Evolutionary conservation across 768 basidiomycete genomes (phyloP).

Genomic region (Omphalotus guepiniiformis): DNA sequence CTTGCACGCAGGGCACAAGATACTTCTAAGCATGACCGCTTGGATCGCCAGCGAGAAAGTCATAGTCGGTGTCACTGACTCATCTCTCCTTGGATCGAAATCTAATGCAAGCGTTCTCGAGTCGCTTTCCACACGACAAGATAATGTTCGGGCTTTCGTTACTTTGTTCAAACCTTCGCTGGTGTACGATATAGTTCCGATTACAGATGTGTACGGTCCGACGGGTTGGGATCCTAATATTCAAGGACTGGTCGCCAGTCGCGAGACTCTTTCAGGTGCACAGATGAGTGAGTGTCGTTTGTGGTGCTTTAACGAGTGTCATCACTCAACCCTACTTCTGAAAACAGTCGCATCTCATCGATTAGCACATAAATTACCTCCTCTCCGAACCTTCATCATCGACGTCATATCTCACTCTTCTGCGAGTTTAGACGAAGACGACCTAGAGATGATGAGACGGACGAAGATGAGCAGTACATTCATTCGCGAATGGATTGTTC

Average conservation of each 20-base stretch:
- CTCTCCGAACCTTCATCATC: constrained; percentile 71
- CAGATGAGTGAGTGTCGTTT: constrained; percentile 53
- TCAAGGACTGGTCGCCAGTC: constrained; percentile 89
- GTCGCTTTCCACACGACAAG: constrained; percentile 50
- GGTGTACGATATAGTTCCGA: constrained; percentile 62
- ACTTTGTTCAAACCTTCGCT: constrained; percentile 63
- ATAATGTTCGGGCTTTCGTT: constrained; percentile 64
- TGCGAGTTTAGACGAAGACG: constrained; percentile 55
- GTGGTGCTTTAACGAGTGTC: not conserved
- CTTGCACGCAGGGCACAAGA: constrained; percentile 95
- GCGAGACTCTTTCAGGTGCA: constrained; percentile 80
- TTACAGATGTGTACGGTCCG: constrained; percentile 88
- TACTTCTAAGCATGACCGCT: constrained; percentile 88
- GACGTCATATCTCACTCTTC: constrained; percentile 80
- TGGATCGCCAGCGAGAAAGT: constrained; percentile 77
- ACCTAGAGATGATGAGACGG: constrained; percentile 64
- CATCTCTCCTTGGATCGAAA: constrained; percentile 68
- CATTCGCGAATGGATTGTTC: constrained; percentile 86
- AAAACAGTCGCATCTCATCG: constrained; percentile 61
- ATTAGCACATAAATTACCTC: constrained; percentile 47
- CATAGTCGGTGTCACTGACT: constrained; percentile 87
- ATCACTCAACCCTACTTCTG: not conserved
- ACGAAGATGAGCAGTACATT: constrained; percentile 94
- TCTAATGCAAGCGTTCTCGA: constrained; percentile 65
- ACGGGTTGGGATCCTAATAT: constrained; percentile 84